phyloP scores from a whole-genome alignment of 1,139 yeast species.

The Hyphopichia buzzinii region DNA sequence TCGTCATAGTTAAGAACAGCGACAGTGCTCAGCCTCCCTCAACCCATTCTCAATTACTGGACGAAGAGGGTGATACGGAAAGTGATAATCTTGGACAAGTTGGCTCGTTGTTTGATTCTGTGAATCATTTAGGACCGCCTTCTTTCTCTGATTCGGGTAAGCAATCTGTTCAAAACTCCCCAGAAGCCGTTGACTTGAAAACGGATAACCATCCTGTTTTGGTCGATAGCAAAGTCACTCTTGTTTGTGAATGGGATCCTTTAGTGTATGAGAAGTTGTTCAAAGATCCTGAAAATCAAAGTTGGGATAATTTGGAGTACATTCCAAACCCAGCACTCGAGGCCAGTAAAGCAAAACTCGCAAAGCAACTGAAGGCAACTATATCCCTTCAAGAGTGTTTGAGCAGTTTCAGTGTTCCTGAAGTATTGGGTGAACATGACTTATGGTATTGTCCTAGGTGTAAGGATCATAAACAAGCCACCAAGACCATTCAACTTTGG shows the following conservation, averaged over 20 bases:
- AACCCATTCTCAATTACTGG: slow-evolving; percentile 12
- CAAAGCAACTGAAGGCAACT: slow-evolving; percentile 42
- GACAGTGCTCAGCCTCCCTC: slow-evolving; percentile 6
- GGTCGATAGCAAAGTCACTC: slow-evolving; percentile 40
- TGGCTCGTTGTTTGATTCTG: slow-evolving; percentile 32
- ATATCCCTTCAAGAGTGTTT: slow-evolving; percentile 75
- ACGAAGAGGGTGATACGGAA: slow-evolving; percentile 19
- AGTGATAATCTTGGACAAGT: slow-evolving; percentile 15
- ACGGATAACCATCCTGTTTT: slow-evolving; percentile 20
- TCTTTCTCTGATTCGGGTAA: slow-evolving; percentile 19
- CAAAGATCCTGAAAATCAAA: slow-evolving; percentile 40
- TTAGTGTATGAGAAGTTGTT: slow-evolving; percentile 51
- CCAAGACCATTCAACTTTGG: slow-evolving; percentile 91
- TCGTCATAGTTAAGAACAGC: slow-evolving; percentile 5
- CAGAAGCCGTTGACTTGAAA: slow-evolving; percentile 12
- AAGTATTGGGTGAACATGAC: slow-evolving; percentile 84
- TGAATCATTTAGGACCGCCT: slow-evolving; percentile 18
- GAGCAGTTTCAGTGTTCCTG: slow-evolving; percentile 73
- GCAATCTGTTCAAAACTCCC: slow-evolving; percentile 24
- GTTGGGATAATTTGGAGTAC: slow-evolving; percentile 53
- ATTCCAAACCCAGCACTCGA: slow-evolving; percentile 56
- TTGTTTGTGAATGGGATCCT: slow-evolving; percentile 73
- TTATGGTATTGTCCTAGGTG: slow-evolving; percentile 94
- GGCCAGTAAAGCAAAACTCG: slow-evolving; percentile 38
- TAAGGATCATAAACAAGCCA: slow-evolving; percentile 85